Evolutionary conservation across 192 early-diverging fungal genomes (phyloP).

Genomic region (Backusella mclennaniae): DNA sequence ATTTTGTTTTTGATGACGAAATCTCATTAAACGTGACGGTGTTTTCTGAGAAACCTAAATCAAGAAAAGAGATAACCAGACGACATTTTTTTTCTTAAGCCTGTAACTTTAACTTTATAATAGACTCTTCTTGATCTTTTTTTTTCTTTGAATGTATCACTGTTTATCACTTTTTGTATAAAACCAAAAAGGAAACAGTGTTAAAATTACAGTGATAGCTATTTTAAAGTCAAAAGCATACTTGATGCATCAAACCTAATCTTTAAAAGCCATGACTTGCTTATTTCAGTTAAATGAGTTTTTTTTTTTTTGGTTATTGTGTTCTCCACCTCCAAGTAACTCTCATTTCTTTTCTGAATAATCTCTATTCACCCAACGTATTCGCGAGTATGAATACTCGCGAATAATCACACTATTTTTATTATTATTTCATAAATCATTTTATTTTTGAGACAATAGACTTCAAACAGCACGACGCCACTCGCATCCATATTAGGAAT

Average conservation of each 20-base stretch:
- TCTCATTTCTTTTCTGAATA: neutral
- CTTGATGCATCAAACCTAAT: neutral
- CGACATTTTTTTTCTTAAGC: neutral
- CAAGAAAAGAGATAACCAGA: neutral
- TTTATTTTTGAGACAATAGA: neutral
- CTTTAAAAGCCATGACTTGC: neutral
- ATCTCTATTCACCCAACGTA: neutral
- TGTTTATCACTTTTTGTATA: neutral
- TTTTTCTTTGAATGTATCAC: too few relatives aligned
- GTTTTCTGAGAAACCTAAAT: neutral
- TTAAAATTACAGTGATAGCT: neutral
- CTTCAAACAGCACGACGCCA: neutral
- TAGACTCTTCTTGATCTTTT: too few relatives aligned
- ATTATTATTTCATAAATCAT: neutral
- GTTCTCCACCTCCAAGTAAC: too few relatives aligned
- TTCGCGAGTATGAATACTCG: neutral
- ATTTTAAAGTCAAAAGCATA: neutral
- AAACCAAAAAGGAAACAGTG: neutral
- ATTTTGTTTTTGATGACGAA: conserved; percentile 2
- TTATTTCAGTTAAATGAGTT: too few relatives aligned
- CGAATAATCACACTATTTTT: neutral
- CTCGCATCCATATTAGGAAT: conserved; percentile 8
- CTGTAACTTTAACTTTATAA: too few relatives aligned
- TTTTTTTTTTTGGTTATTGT: too few relatives aligned
- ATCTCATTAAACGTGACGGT: neutral